Conservation (phyloP, 2,329 filamentous ascomycete genomes). For the Aspergillus tubingensis region DNA sequence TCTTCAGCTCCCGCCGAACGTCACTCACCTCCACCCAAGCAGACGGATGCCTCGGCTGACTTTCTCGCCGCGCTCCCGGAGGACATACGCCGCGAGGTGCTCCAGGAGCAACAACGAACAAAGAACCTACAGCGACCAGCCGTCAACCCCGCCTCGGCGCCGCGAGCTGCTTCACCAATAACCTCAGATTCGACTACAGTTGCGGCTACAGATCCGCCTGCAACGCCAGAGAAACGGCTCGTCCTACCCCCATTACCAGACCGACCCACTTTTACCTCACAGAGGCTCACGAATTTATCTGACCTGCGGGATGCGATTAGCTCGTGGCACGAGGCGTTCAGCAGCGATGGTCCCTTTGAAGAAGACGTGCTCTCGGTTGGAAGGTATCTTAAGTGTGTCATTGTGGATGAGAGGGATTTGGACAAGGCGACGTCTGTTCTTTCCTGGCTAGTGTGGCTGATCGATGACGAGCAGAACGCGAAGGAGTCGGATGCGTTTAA, state of each 20-base stretch:
- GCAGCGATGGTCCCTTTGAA: constrained; percentile 71
- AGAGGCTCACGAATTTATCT: constrained; percentile 54
- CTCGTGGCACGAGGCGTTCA: constrained; percentile 75
- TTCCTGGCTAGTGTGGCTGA: constrained; percentile 60
- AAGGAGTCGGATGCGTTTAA: not conserved
- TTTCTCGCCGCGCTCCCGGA: constrained; percentile 83
- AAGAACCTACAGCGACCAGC: constrained; percentile 61
- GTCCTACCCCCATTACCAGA: constrained; percentile 52
- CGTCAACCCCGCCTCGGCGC: constrained; percentile 44
- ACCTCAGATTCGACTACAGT: constrained; percentile 14
- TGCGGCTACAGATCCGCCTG: constrained; percentile 15
- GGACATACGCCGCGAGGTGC: constrained; percentile 74
- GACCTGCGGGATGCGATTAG: constrained; percentile 74
- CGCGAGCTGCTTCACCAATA: constrained; percentile 1
- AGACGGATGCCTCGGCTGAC: constrained; percentile 59
- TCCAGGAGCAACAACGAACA: constrained; percentile 69
- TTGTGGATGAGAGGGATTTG: constrained; percentile 75
- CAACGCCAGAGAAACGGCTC: constrained; percentile 29
- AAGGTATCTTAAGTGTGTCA: constrained; percentile 70
- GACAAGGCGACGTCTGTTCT: constrained; percentile 71
- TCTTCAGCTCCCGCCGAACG: constrained; percentile 18
- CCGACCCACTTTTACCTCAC: constrained; percentile 64
- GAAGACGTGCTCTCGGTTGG: constrained; percentile 76
- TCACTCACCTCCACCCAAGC: constrained; percentile 22
- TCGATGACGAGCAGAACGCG: constrained; percentile 36